phyloP scores from a whole-genome alignment of 768 basidiomycete genomes.

The Dioszegia crocea region DNA sequence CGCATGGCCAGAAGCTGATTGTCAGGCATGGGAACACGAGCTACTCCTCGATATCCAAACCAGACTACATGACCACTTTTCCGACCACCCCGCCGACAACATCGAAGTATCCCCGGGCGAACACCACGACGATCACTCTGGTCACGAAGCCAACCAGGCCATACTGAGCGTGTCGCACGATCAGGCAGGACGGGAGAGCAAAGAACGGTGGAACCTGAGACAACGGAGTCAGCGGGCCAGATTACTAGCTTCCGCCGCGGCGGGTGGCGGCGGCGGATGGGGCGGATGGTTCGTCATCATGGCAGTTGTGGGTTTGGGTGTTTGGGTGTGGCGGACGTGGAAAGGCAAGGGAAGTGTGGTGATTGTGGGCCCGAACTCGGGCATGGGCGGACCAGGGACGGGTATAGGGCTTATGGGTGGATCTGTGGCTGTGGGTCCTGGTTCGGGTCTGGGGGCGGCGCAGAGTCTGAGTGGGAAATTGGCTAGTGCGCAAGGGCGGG shows the following conservation, averaged over 20 bases:
- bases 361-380: neutral
- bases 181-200: neutral
- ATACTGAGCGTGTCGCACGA: neutral
- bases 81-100: neutral
- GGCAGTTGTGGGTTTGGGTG: neutral
- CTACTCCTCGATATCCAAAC: constrained; percentile 29
- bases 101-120: constrained; percentile 1
- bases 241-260: neutral
- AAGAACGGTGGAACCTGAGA: neutral
- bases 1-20: neutral
- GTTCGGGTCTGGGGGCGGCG: neutral
- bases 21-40: constrained; percentile 33
- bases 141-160: constrained; percentile 7
- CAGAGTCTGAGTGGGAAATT: neutral
- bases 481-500: neutral
- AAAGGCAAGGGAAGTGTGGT: neutral
- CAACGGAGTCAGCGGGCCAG: constrained; percentile 3
- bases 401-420: too few species aligned
- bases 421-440: neutral
- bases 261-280: neutral
- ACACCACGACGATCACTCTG: constrained; percentile 10
- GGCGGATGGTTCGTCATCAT: neutral
- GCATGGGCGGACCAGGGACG: neutral
- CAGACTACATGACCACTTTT: constrained; percentile 9
- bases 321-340: neutral